phyloP scores from a whole-genome alignment of 139 green algal species.

The Micractinium conductrix region DNA sequence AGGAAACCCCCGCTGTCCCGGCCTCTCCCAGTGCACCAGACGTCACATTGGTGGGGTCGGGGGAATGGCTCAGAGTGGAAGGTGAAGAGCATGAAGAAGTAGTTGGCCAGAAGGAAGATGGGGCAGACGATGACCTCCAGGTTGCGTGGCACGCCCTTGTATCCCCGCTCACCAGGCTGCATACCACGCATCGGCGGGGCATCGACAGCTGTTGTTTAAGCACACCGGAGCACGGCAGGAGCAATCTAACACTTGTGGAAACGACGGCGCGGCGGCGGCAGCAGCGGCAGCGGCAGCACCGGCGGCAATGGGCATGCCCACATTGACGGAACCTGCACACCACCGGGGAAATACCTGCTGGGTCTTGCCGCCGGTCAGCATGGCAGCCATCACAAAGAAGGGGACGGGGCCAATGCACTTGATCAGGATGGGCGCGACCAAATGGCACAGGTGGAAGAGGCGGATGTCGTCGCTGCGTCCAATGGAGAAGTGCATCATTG shows the following conservation, averaged over 20 bases:
- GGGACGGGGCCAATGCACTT: not conserved
- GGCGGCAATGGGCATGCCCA: not conserved
- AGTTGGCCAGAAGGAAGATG: not conserved
- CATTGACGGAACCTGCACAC: not conserved
- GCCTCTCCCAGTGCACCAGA: no score
- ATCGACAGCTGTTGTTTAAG: not conserved
- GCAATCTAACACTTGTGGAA: not conserved
- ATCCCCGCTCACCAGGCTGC: not conserved
- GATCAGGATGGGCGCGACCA: not conserved
- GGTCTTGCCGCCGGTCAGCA: not conserved
- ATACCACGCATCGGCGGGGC: not conserved
- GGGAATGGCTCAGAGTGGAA: not conserved
- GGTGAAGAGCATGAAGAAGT: not conserved
- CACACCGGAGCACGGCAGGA: not conserved
- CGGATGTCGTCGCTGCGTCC: constrained; percentile 7
- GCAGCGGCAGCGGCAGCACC: not conserved
- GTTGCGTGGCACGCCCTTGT: constrained; percentile 9
- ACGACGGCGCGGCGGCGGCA: not conserved
- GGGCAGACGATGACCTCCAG: not conserved
- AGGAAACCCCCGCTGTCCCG: no score
- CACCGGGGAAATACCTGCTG: not conserved
- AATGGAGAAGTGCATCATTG: not conserved
- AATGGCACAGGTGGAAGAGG: not conserved
- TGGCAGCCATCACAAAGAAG: not conserved
- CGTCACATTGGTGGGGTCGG: no score